Percentiles rank a stretch among this genome's conserved stretches.
These are phyloP conservation scores for Tetrapisispora fleetii DNA, from an alignment of 805 yeast species.

Conservation along the genomic window DNA sequence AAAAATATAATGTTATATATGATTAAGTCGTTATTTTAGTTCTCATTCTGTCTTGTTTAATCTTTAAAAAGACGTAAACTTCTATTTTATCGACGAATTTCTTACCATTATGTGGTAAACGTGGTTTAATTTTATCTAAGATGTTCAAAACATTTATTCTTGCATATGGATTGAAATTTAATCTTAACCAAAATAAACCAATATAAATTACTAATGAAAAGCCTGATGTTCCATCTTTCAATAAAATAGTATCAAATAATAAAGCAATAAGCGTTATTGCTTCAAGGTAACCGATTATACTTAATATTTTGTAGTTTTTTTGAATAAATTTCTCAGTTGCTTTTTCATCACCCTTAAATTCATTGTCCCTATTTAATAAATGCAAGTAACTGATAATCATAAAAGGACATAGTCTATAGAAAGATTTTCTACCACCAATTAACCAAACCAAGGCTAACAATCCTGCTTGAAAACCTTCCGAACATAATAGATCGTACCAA, in stretches of 20 bases:
- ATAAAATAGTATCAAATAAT: constrained; percentile 46
- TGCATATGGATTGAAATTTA: constrained; percentile 41
- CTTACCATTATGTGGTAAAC: constrained; percentile 28
- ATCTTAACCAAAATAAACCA: constrained; percentile 60
- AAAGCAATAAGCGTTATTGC: constrained; percentile 44
- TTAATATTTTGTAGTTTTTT: constrained; percentile 15
- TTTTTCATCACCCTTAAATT: constrained; percentile 8
- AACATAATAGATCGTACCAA: constrained; percentile 52
- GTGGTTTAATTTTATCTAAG: constrained; percentile 23
- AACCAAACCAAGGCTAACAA: constrained; percentile 50
- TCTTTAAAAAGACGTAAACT: constrained; percentile 33
- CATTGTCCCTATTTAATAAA: constrained; percentile 28
- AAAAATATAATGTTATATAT: no score
- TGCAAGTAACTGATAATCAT: constrained; percentile 50
- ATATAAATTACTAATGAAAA: constrained; percentile 50
- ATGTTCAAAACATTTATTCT: constrained; percentile 29
- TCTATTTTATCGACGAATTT: constrained; percentile 33
- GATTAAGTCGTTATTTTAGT: neutral
- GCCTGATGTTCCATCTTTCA: constrained; percentile 58
- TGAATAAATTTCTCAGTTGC: constrained; percentile 7
- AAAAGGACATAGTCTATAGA: constrained; percentile 57
- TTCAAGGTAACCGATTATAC: constrained; percentile 51
- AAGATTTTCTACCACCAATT: constrained; percentile 53
- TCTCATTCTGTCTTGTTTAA: constrained; percentile 25
- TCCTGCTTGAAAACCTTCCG: constrained; percentile 67